These are phyloP conservation scores for Xylariaceae sp. DNA, from an alignment of 2,329 filamentous ascomycete species.

Conservation along the genomic window DNA sequence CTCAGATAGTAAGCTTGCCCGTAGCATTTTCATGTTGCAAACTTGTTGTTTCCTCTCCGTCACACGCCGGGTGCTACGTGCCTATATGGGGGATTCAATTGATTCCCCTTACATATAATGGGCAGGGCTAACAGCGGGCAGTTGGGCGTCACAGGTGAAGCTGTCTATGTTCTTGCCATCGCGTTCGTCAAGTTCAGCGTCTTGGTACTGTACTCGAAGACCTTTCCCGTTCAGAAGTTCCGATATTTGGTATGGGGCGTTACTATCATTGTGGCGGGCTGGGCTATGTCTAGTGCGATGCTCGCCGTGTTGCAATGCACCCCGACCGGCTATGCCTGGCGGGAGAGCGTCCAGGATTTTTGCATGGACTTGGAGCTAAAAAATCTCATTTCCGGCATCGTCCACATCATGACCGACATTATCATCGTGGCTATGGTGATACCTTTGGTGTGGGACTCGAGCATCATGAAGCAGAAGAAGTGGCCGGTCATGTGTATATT, in stretches of 20 bases:
- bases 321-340: constrained; percentile 14
- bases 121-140: constrained; percentile 3
- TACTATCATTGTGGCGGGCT: constrained; percentile 6
- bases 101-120: neutral
- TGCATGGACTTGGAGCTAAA: constrained; percentile 11
- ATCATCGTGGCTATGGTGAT: constrained; percentile 9
- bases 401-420: constrained; percentile 6
- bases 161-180: constrained; percentile 8
- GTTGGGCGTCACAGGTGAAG: constrained; percentile 14
- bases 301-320: constrained; percentile 16
- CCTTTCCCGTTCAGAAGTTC: constrained; percentile 6
- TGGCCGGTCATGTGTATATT: constrained; percentile 6
- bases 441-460: constrained; percentile 6
- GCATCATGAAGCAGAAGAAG: constrained; percentile 5
- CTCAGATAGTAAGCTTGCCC: constrained; percentile 14
- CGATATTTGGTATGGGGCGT: constrained; percentile 14
- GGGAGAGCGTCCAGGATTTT: neutral
- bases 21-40: neutral
- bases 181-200: constrained; percentile 16
- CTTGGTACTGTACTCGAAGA: constrained; percentile 8
- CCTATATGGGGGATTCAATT: neutral
- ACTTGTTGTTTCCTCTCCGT: neutral
- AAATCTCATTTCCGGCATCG: constrained; percentile 10
- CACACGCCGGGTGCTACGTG: too few species aligned
- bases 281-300: constrained; percentile 15